Evolutionary conservation across 2,329 filamentous ascomycete species (phyloP).

Genomic region (Rachicladosporium sp.): DNA sequence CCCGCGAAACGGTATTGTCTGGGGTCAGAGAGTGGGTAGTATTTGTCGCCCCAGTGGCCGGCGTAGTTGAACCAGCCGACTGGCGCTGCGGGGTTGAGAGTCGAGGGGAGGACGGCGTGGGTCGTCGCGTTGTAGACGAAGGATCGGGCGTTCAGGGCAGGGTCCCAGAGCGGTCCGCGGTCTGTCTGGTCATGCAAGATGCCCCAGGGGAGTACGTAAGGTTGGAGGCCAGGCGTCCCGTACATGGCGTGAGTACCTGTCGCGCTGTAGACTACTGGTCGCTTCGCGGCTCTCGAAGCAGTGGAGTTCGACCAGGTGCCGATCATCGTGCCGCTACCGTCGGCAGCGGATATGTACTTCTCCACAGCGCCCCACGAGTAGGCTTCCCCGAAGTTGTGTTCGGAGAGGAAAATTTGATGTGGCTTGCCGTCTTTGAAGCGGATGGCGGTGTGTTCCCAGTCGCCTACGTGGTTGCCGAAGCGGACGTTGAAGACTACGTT

Average conservation of each 20-base stretch:
- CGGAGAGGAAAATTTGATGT: constrained; percentile 78
- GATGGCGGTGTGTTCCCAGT: constrained; percentile 93
- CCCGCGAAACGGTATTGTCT: constrained; percentile 86
- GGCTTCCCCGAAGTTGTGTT: constrained; percentile 80
- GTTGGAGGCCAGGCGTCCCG: constrained; percentile 63
- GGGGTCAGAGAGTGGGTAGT: constrained; percentile 67
- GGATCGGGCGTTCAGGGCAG: constrained; percentile 62
- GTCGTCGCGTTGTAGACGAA: constrained; percentile 55
- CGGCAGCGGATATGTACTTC: constrained; percentile 57
- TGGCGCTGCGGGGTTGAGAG: constrained; percentile 61
- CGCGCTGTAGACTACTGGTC: constrained; percentile 76
- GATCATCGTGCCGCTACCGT: constrained; percentile 29
- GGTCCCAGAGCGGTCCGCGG: constrained; percentile 80
- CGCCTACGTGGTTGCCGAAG: constrained; percentile 92
- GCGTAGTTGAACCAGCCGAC: constrained; percentile 80
- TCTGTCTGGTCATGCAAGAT: constrained; percentile 79
- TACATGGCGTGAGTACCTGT: constrained; percentile 91
- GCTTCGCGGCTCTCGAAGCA: constrained; percentile 14
- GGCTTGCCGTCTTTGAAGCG: constrained; percentile 79
- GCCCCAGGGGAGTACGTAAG: constrained; percentile 74
- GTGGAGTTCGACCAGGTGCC: constrained; percentile 45
- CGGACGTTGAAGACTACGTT: constrained; percentile 80
- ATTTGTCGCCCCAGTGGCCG: constrained; percentile 87
- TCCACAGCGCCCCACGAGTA: constrained; percentile 81
- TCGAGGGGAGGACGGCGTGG: constrained; percentile 33